Evolutionary conservation across 2,329 filamentous ascomycete species (phyloP).

Genomic region (Diaporthe citriasiana): DNA sequence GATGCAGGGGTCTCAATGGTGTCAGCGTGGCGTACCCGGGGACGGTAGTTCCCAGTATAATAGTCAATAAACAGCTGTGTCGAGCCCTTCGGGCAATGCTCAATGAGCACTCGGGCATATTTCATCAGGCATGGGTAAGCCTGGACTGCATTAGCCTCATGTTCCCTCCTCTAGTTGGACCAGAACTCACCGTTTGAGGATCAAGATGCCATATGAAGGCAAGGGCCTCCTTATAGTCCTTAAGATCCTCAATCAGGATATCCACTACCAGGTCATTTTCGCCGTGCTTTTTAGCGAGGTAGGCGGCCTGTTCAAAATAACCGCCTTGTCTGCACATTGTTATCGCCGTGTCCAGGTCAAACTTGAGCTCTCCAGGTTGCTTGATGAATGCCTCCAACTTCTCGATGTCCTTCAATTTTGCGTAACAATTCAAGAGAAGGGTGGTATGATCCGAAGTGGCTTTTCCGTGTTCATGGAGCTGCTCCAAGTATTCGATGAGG

Average conservation of each 20-base stretch:
- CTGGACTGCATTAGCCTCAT: conserved; percentile 59
- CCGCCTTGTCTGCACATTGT: conserved; percentile 97
- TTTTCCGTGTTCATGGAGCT: conserved; percentile 92
- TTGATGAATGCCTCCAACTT: conserved; percentile 98
- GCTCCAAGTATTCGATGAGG: conserved; percentile 95
- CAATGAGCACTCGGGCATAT: conserved; percentile 90
- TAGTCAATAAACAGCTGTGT: conserved; percentile 94
- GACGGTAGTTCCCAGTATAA: conserved; percentile 87
- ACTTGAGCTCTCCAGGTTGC: conserved; percentile 92
- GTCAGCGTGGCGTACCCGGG: conserved; percentile 71
- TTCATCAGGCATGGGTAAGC: conserved; percentile 94
- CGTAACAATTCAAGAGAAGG: conserved; percentile 94
- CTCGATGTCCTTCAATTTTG: conserved; percentile 95
- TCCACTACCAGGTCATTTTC: conserved; percentile 96
- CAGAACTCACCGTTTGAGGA: conserved; percentile 74
- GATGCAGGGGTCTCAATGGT: conserved; percentile 52
- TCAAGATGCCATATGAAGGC: conserved; percentile 93
- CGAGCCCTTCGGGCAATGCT: conserved; percentile 85
- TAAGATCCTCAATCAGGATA: conserved; percentile 95
- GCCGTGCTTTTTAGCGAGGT: conserved; percentile 92
- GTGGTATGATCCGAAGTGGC: conserved; percentile 97
- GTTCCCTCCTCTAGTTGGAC: not conserved
- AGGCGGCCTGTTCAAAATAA: conserved; percentile 96
- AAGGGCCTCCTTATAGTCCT: conserved; percentile 88
- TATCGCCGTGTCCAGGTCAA: conserved; percentile 97